Base-by-base conservation (phyloP, 306 rosid species). In the Cucurbita ficifolia region DNA sequence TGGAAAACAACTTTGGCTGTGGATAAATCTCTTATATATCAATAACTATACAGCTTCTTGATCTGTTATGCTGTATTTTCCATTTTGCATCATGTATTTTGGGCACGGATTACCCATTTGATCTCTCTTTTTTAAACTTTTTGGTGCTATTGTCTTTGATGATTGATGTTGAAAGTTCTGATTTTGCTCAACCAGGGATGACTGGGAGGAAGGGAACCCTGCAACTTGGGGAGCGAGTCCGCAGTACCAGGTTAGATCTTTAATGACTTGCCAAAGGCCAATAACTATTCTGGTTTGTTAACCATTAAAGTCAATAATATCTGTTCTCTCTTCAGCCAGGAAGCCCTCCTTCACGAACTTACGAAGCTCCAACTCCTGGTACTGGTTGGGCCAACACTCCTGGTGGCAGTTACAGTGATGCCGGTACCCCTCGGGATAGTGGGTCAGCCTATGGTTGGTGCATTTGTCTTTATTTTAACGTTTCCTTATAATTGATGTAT, bases 341-440 rank as follows among this genome's bases (percentile, higher is more conserved):
- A 75, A 95, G 99, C 76, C 96, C 99, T 64, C 86, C 92, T 79
- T 88, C 95, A n/a, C 90, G 96, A 40, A 79, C 86, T 7, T 89
- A 91, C 45, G 99, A 95, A 89, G 97, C 99, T 42, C 99, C 99
- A 65, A 95, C 97, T 83, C 99, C 99, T 70, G 97, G 99, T 83
- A 88, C 97, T 72, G 97, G 93, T 80, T 95, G 99, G 99, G 92
- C 91, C 29, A 91, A 74, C 81, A 89, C 99, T 67, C 96, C 99
- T 3, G 87, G 96, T 70, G 99, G 97, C 67, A 89, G 83, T 80
- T 88, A 86, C 76, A 91, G 96, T 72, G 97, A 95, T 76, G 96
- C 99, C 18, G 99, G 99, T 75, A 95, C 99, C 10, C 99, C 99
- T 7, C 84, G 97, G 53, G 86, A 84, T 50, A 76, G 80, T 10